These are phyloP conservation scores for Pseudogymnoascus sp. DNA, from an alignment of 2,329 filamentous ascomycete species.

Conservation along the genomic window DNA sequence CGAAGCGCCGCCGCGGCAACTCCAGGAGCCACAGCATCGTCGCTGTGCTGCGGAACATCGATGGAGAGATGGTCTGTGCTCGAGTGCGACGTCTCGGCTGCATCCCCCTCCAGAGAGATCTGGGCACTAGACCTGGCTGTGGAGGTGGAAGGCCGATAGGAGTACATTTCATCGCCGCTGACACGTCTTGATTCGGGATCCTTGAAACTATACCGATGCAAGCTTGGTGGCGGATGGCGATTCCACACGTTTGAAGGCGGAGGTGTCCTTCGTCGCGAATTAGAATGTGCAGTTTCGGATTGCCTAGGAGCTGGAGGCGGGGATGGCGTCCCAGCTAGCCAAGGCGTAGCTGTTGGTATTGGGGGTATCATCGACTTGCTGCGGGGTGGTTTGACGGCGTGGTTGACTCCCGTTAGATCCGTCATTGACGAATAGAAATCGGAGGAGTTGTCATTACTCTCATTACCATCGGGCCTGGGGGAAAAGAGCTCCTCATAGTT, in stretches of 20 bases:
- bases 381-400: not conserved
- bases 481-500: not conserved
- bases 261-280: not conserved
- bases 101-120: slow-evolving; percentile 17
- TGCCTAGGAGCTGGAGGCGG: not conserved
- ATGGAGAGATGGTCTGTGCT: slow-evolving; percentile 9
- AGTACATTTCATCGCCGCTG: slow-evolving; percentile 24
- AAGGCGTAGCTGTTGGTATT: not conserved
- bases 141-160: slow-evolving; percentile 22
- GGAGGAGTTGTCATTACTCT: not conserved
- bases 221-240: slow-evolving; percentile 19
- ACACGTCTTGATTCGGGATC: slow-evolving; percentile 22
- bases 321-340: not conserved
- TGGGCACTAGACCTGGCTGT: slow-evolving; percentile 26
- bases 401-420: not conserved
- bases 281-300: not conserved
- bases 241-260: slow-evolving; percentile 17
- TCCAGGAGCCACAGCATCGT: slow-evolving; percentile 36
- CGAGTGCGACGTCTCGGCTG: not conserved
- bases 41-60: slow-evolving; percentile 14
- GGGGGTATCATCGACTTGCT: not conserved
- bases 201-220: slow-evolving; percentile 22
- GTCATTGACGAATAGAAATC: not conserved
- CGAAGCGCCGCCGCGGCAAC: slow-evolving; percentile 63
- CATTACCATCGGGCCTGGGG: not conserved